Conservation (phyloP, 2,329 filamentous ascomycete species). For the Epichloe sibirici region DNA sequence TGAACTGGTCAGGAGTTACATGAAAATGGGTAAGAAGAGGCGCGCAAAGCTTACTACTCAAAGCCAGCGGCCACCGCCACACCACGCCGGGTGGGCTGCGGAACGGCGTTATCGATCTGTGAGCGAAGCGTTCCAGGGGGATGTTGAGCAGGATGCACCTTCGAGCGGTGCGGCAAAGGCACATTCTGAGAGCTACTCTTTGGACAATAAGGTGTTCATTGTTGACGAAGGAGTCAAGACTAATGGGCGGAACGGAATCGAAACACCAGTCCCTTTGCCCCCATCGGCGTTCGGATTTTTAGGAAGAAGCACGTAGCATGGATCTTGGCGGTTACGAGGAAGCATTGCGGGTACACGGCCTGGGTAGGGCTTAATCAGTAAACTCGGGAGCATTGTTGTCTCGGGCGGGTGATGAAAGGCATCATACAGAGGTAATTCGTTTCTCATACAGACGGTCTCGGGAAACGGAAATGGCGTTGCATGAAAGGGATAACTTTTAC, state of each 20-base stretch:
- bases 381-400: too few species aligned
- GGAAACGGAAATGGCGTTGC: too few species aligned
- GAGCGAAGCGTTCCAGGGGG: constrained; percentile 7
- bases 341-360: too few species aligned
- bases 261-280: not conserved
- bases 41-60: constrained; percentile 2
- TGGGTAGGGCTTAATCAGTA: too few species aligned
- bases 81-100: too few species aligned
- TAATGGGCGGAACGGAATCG: not conserved
- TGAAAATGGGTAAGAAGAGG: constrained; percentile 18
- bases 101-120: constrained; percentile 15
- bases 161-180: not conserved
- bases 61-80: not conserved
- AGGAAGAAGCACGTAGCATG: too few species aligned
- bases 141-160: not conserved
- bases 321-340: too few species aligned
- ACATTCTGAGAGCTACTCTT: not conserved
- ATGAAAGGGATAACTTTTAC: too few species aligned
- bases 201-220: constrained; percentile 15
- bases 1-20: constrained; percentile 28
- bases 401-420: too few species aligned
- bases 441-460: too few species aligned
- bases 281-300: not conserved
- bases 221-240: not conserved
- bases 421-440: too few species aligned